Evolutionary conservation across 139 green algal species (phyloP).

Genomic region (Mychonastes homosphaera): DNA sequence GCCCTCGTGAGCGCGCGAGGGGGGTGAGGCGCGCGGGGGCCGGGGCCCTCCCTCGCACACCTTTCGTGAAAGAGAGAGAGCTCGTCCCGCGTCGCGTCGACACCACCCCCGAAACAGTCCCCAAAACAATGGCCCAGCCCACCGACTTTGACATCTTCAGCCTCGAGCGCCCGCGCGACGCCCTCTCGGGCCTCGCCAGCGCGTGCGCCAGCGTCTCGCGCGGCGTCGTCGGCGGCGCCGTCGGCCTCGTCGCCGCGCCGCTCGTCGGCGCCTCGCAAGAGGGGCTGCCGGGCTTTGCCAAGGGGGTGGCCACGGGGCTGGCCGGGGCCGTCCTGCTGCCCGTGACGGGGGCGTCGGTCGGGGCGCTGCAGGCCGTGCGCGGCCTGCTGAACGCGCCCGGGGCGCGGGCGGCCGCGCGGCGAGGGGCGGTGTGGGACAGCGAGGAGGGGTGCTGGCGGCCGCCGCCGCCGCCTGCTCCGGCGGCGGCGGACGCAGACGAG

Average conservation of each 20-base stretch:
- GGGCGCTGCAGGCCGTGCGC: slow-evolving; percentile 32
- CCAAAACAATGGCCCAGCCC: slow-evolving; percentile 12
- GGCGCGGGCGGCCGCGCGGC: slow-evolving; percentile 26
- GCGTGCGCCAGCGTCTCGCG: slow-evolving; percentile 32
- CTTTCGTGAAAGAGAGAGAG: no score
- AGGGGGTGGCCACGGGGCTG: slow-evolving; percentile 55
- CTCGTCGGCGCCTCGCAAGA: slow-evolving; percentile 47
- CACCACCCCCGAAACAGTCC: no score
- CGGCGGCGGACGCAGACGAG: no score
- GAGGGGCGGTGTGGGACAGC: slow-evolving; percentile 64
- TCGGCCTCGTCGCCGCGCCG: slow-evolving; percentile 57
- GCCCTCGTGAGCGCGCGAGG: no score
- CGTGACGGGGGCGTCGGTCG: slow-evolving; percentile 58
- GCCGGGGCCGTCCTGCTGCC: slow-evolving; percentile 67
- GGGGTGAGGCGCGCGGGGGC: no score
- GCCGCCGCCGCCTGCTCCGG: no score
- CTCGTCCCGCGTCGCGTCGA: no score
- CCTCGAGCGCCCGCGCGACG: slow-evolving; percentile 38
- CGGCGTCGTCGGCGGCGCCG: slow-evolving; percentile 41
- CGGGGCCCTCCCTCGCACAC: no score
- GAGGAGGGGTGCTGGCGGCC: no score
- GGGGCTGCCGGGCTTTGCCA: slow-evolving; percentile 56
- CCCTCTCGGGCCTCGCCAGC: slow-evolving; percentile 30
- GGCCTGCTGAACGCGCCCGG: slow-evolving; percentile 65
- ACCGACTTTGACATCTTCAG: slow-evolving; percentile 56